Conservation (phyloP, 345 rosid species). For the Alliaria petiolata region DNA sequence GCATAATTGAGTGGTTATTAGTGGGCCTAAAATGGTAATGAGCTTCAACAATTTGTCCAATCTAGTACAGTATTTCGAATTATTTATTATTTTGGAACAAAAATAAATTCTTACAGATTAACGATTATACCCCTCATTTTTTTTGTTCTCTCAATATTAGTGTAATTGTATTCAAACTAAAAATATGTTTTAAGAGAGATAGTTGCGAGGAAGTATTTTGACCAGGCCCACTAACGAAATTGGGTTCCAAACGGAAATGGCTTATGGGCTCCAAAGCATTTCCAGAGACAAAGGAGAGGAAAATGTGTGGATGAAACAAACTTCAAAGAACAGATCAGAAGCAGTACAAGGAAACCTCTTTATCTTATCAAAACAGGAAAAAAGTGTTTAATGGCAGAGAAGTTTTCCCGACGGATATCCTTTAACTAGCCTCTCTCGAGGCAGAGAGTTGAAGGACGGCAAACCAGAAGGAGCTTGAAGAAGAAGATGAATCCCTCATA, state of each 20-base stretch:
- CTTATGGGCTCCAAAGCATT: background rate
- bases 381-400: no score
- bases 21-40: slow-evolving; percentile 12
- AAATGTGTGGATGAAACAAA: background rate
- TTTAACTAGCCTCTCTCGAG: no score
- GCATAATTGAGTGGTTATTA: background rate
- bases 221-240: background rate
- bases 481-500: no score
- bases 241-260: background rate
- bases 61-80: background rate
- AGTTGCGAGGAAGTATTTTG: background rate
- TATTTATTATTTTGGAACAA: background rate
- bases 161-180: background rate
- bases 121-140: no score
- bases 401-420: no score
- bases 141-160: no score
- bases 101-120: background rate
- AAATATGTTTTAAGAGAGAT: background rate
- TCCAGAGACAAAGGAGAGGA: background rate
- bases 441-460: no score
- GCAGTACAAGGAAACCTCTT: background rate
- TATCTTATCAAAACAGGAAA: background rate
- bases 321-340: no score
- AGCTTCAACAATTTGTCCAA: background rate
- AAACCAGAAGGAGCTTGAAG: no score